These are phyloP conservation scores for Candida sonorensis DNA, from an alignment of 805 yeast species.

Conservation along the genomic window DNA sequence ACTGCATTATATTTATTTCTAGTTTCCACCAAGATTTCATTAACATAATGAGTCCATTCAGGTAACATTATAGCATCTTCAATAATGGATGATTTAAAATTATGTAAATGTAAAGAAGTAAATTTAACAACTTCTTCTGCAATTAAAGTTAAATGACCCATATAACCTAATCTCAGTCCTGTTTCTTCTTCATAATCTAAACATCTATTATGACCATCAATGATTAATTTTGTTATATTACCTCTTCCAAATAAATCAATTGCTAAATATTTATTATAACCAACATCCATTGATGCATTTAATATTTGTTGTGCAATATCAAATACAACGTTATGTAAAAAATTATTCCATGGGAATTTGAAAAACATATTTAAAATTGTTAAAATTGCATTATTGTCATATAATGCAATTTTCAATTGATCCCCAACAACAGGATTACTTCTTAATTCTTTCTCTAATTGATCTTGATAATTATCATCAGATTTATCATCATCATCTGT, in stretches of 20 bases:
- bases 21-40: slow-evolving; percentile 75
- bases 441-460: slow-evolving; percentile 33
- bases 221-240: slow-evolving; percentile 47
- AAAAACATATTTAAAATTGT: slow-evolving; percentile 65
- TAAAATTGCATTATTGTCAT: slow-evolving; percentile 64
- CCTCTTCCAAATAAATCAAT: slow-evolving; percentile 67
- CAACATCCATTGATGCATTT: slow-evolving; percentile 74
- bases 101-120: slow-evolving; percentile 25
- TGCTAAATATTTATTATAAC: slow-evolving; percentile 73
- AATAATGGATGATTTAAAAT: slow-evolving; percentile 47
- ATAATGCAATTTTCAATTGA: slow-evolving; percentile 70
- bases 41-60: slow-evolving; percentile 79
- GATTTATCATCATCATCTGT: slow-evolving; percentile 31
- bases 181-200: slow-evolving; percentile 51
- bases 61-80: slow-evolving; percentile 43
- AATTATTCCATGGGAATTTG: slow-evolving; percentile 92
- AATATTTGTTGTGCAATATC: slow-evolving; percentile 93
- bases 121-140: slow-evolving; percentile 96
- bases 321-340: slow-evolving; percentile 93
- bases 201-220: slow-evolving; percentile 53
- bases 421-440: slow-evolving; percentile 70
- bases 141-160: slow-evolving; percentile 93
- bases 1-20: slow-evolving; percentile 92
- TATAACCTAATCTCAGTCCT: slow-evolving; percentile 77
- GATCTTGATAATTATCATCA: slow-evolving; percentile 15